phyloP scores from a whole-genome alignment of 257 asterid species.

The Plantago ovata region DNA sequence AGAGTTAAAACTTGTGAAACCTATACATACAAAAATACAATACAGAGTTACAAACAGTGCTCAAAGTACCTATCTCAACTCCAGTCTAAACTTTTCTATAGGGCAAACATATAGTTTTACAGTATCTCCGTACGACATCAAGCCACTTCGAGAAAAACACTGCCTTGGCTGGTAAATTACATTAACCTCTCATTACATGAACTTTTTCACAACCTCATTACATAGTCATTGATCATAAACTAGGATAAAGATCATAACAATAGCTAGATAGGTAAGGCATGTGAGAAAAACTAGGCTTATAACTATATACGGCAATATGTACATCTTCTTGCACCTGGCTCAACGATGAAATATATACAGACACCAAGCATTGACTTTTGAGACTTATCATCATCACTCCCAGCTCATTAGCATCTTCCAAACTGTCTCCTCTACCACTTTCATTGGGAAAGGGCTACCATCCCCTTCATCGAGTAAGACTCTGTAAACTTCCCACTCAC shows the following conservation, averaged over 20 bases:
- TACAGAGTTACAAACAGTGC: too few species aligned
- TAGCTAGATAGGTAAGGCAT: slow-evolving; percentile 9
- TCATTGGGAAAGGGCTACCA: slow-evolving; percentile 41
- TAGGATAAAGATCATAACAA: neutral
- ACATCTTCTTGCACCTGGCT: slow-evolving; percentile 9
- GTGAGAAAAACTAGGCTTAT: slow-evolving; percentile 1
- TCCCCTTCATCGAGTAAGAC: slow-evolving; percentile 78
- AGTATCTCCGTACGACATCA: neutral
- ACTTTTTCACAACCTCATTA: slow-evolving; percentile 6
- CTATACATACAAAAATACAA: too few species aligned
- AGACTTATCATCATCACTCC: slow-evolving; percentile 26
- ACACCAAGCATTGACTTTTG: neutral
- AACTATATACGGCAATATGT: slow-evolving; percentile 3
- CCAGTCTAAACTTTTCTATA: too few species aligned
- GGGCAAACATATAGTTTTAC: too few species aligned
- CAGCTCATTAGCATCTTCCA: slow-evolving; percentile 92
- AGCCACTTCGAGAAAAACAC: neutral
- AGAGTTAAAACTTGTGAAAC: neutral
- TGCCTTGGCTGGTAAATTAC: neutral
- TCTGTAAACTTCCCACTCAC: slow-evolving; percentile 88
- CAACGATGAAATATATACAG: neutral
- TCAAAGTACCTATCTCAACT: too few species aligned
- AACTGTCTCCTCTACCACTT: slow-evolving; percentile 60
- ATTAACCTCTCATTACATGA: neutral
- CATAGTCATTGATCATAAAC: slow-evolving; percentile 4